phyloP scores from a whole-genome alignment of 1,284 basidiomycete genomes.

The Trichosporon ovoides region DNA sequence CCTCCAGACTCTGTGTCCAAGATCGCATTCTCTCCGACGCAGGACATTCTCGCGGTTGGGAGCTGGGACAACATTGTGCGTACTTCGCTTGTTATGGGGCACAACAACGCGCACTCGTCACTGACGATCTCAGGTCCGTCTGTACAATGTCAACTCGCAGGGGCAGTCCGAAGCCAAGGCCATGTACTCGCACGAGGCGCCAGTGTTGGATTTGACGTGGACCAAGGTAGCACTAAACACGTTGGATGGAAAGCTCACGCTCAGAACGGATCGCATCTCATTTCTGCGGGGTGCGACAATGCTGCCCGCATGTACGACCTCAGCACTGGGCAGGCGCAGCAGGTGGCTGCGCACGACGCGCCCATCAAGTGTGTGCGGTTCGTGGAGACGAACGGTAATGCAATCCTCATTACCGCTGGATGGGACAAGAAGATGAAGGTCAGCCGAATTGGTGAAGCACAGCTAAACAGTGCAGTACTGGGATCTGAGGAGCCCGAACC shows the following conservation, averaged over 20 bases:
- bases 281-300: slow-evolving; percentile 83
- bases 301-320: slow-evolving; percentile 75
- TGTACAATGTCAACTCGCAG: slow-evolving; percentile 55
- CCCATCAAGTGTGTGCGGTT: slow-evolving; percentile 71
- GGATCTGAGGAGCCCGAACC: slow-evolving; percentile 70
- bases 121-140: slow-evolving; percentile 48
- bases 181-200: slow-evolving; percentile 74
- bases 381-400: slow-evolving; percentile 56
- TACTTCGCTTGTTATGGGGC: background rate
- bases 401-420: slow-evolving; percentile 72
- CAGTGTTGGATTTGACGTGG: slow-evolving; percentile 78
- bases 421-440: slow-evolving; percentile 92
- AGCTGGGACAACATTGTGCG: slow-evolving; percentile 74
- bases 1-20: slow-evolving; percentile 70
- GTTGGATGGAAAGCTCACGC: background rate
- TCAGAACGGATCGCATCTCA: slow-evolving; percentile 69
- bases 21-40: slow-evolving; percentile 60
- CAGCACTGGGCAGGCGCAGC: slow-evolving; percentile 60
- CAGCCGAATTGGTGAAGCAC: slow-evolving; percentile 10
- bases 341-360: slow-evolving; percentile 78
- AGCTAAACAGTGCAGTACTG: slow-evolving; percentile 64
- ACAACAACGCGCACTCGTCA: background rate
- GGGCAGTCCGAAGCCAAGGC: slow-evolving; percentile 66
- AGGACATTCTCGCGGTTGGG: slow-evolving; percentile 67
- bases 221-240: slow-evolving; percentile 53